These are phyloP conservation scores for Backusella australiensis DNA, from an alignment of 192 early-diverging fungal genomes.

Conservation along the genomic window DNA sequence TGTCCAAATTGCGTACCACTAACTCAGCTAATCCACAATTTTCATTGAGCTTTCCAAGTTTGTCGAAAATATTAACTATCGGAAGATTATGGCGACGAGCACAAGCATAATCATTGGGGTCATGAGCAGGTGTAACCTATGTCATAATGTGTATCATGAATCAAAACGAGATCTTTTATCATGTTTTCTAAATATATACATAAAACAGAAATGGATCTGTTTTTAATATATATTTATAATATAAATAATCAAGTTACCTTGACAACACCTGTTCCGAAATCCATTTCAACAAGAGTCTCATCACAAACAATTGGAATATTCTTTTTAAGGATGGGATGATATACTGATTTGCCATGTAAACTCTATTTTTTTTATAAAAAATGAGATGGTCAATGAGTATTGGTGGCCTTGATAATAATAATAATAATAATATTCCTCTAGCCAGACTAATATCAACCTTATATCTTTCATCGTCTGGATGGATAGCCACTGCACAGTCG, in stretches of 20 bases:
- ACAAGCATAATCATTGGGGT: constrained; percentile 86
- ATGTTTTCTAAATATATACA: too few relatives aligned
- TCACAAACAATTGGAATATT: constrained; percentile 84
- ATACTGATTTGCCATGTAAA: constrained; percentile 61
- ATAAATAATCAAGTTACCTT: constrained; percentile 55
- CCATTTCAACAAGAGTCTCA: constrained; percentile 79
- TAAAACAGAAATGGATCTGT: too few relatives aligned
- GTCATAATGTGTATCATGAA: background rate
- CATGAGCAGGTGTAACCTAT: constrained; percentile 94
- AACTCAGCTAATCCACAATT: constrained; percentile 59
- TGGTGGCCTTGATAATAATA: background rate
- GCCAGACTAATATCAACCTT: constrained; percentile 42
- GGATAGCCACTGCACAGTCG: constrained; percentile 92
- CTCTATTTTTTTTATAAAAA: constrained; percentile 18
- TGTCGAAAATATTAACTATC: constrained; percentile 82
- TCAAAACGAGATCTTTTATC: background rate
- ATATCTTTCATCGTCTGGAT: constrained; percentile 85
- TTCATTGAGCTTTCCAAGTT: constrained; percentile 79
- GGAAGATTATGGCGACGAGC: constrained; percentile 81
- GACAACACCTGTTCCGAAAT: constrained; percentile 94
- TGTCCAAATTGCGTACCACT: constrained; percentile 35
- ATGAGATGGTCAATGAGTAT: background rate
- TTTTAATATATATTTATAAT: background rate
- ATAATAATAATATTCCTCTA: background rate
- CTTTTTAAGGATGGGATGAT: constrained; percentile 81